phyloP scores from a whole-genome alignment of 1,284 basidiomycete genomes.

The Neotropicomus parvogracilis region DNA sequence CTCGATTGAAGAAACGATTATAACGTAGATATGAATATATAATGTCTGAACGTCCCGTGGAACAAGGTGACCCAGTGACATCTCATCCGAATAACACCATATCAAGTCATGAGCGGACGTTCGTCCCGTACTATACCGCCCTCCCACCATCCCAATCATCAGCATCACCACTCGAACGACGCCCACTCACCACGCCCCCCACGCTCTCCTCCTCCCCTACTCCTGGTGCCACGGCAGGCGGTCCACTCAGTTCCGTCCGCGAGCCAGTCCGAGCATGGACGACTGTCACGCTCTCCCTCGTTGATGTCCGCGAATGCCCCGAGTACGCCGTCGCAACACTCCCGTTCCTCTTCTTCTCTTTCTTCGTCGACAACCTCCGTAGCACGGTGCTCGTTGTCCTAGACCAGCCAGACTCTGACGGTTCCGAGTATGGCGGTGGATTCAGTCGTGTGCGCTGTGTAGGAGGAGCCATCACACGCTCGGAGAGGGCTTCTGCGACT shows the following conservation, averaged over 20 bases:
- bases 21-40: not conserved
- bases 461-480: constrained; percentile 1
- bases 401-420: not conserved
- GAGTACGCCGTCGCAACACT: constrained; percentile 4
- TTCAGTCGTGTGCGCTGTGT: constrained; percentile 21
- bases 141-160: not conserved
- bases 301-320: constrained; percentile 10
- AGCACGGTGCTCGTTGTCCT: not conserved
- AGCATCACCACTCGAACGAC: not conserved
- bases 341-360: not conserved
- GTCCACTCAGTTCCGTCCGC: not conserved
- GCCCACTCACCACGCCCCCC: not conserved
- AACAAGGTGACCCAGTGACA: too few species aligned
- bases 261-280: not conserved
- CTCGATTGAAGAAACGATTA: too few species aligned
- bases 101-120: constrained; percentile 10
- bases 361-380: constrained; percentile 4
- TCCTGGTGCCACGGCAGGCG: not conserved
- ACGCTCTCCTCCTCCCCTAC: not conserved
- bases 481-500: constrained; percentile 8
- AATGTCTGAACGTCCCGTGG: not conserved
- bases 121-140: not conserved
- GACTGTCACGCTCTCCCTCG: not conserved
- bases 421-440: constrained; percentile 24
- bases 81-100: not conserved